A percentile compares a stretch with the other conserved stretches of the same genome.
phyloP scores from a whole-genome alignment of 2,329 filamentous ascomycete genomes.

The Lachnellula willkommii region DNA sequence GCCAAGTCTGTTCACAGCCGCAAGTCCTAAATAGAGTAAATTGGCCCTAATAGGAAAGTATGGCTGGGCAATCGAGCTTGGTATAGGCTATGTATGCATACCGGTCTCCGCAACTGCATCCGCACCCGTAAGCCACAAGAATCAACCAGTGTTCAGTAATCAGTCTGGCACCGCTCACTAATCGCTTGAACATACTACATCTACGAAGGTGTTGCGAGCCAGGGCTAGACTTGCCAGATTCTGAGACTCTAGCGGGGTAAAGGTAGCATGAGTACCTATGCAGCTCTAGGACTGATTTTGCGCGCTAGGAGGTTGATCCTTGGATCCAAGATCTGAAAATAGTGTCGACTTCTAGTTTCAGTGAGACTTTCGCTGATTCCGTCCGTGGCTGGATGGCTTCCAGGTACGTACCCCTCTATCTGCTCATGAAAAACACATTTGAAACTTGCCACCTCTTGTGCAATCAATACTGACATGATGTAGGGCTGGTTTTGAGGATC shows the following conservation, averaged over 20 bases:
- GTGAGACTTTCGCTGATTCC: slow-evolving; percentile 63
- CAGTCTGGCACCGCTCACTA: neutral
- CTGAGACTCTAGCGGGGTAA: too few relatives aligned
- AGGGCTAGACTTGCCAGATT: too few relatives aligned
- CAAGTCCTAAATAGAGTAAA: neutral
- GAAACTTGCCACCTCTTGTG: neutral
- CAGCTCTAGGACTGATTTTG: too few relatives aligned
- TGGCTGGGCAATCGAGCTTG: neutral
- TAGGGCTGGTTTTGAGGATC: slow-evolving; percentile 47
- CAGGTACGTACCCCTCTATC: slow-evolving; percentile 32
- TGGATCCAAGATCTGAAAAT: slow-evolving; percentile 38
- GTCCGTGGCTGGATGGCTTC: slow-evolving; percentile 73
- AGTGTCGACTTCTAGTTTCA: slow-evolving; percentile 43
- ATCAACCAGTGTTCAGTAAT: neutral
- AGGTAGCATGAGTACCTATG: too few relatives aligned
- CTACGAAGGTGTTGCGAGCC: neutral
- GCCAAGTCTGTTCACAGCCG: neutral
- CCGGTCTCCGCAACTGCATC: neutral
- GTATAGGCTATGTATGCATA: neutral
- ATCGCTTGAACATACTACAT: neutral
- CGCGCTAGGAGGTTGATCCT: slow-evolving; percentile 35
- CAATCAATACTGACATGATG: neutral
- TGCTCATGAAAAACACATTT: neutral
- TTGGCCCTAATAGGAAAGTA: neutral
- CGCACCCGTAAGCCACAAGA: neutral